phyloP scores from a whole-genome alignment of 1,284 basidiomycete genomes.

The Caloboletus firmus region DNA sequence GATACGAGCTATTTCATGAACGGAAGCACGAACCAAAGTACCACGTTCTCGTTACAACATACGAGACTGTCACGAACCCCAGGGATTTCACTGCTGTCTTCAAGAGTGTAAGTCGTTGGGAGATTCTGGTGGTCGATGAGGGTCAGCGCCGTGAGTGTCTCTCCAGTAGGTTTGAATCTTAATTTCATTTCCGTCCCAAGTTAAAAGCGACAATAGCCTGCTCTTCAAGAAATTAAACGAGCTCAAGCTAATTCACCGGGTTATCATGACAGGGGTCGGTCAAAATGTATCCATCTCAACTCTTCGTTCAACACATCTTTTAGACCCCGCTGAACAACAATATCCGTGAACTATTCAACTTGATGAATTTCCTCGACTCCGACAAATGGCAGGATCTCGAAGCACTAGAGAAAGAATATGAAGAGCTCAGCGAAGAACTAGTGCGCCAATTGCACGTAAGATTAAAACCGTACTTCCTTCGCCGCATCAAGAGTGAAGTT shows the following conservation, averaged over 20 bases:
- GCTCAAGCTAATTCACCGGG: slow-evolving; percentile 75
- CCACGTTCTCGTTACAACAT: slow-evolving; percentile 88
- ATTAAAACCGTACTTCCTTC: slow-evolving; percentile 89
- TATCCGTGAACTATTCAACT: slow-evolving; percentile 89
- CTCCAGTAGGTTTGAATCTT: background rate
- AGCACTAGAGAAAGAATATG: slow-evolving; percentile 68
- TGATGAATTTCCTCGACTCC: slow-evolving; percentile 91
- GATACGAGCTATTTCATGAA: slow-evolving; percentile 79
- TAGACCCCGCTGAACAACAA: slow-evolving; percentile 97
- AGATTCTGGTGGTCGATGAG: slow-evolving; percentile 89
- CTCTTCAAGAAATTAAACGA: slow-evolving; percentile 85
- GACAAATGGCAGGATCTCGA: slow-evolving; percentile 73
- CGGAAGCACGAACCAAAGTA: slow-evolving; percentile 59
- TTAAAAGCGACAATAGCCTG: slow-evolving; percentile 78
- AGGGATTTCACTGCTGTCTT: slow-evolving; percentile 76
- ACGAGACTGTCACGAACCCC: slow-evolving; percentile 70
- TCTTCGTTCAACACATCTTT: slow-evolving; percentile 1
- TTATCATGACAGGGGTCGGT: slow-evolving; percentile 86
- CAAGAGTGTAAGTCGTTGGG: slow-evolving; percentile 84
- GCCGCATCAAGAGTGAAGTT: slow-evolving; percentile 91
- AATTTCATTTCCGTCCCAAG: slow-evolving; percentile 40
- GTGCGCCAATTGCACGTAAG: slow-evolving; percentile 76
- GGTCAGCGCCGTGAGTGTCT: slow-evolving; percentile 78
- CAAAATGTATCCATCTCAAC: slow-evolving; percentile 17
- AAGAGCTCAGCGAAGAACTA: slow-evolving; percentile 74